Conservation (phyloP, 108 stramenopile species). For the Aurantiochytrium sp. region DNA sequence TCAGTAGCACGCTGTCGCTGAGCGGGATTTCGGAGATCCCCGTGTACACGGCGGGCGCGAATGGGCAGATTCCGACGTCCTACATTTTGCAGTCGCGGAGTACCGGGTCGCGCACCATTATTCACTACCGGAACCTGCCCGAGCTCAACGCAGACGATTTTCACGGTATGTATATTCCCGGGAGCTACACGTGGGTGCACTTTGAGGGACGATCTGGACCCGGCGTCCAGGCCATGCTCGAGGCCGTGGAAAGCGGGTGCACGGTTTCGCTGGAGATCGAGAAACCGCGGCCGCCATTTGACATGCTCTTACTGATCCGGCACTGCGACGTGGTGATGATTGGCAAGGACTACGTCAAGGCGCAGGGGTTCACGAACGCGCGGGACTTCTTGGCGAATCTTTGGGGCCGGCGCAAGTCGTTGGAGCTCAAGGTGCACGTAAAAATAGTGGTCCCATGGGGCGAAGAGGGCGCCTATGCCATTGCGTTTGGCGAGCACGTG, state of each 20-base stretch:
- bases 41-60: background rate
- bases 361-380: background rate
- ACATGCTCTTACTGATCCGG: background rate
- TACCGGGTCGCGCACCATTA: background rate
- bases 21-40: background rate
- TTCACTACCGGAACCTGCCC: background rate
- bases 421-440: background rate
- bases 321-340: background rate
- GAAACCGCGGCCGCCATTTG: background rate
- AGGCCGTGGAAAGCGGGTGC: background rate
- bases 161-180: background rate
- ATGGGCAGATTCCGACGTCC: background rate
- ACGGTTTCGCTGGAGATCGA: slow-evolving; percentile 9
- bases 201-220: background rate
- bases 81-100: slow-evolving; percentile 3
- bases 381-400: background rate
- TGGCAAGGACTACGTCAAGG: background rate
- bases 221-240: background rate
- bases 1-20: background rate
- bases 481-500: background rate
- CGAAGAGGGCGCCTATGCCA: background rate
- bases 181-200: background rate
- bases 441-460: slow-evolving; percentile 16
- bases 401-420: background rate
- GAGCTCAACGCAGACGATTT: background rate